phyloP scores from a whole-genome alignment of 805 yeast species.

The Starmerella etchellsii region DNA sequence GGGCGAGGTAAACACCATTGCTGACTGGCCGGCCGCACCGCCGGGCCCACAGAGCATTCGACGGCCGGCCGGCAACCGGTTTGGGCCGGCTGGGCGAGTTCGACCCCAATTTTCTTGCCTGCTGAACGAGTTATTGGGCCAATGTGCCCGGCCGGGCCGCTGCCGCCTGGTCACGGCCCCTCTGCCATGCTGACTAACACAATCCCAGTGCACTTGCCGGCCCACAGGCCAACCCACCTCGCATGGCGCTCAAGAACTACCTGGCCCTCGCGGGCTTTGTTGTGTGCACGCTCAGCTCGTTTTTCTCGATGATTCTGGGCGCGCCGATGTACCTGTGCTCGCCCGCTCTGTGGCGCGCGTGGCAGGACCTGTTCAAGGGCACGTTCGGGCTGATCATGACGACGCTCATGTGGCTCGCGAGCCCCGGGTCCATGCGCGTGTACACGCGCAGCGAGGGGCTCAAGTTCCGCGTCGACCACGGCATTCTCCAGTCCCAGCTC shows the following conservation, averaged over 20 bases:
- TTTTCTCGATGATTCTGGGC: slow-evolving; percentile 12
- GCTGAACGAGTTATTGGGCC: too few relatives aligned
- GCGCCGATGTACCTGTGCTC: slow-evolving; percentile 13
- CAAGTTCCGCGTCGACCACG: slow-evolving; percentile 6
- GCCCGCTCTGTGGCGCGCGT: slow-evolving; percentile 14
- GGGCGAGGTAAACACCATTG: too few relatives aligned
- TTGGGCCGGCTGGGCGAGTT: too few relatives aligned
- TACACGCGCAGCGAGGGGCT: slow-evolving; percentile 8
- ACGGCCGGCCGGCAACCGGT: too few relatives aligned
- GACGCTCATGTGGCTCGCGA: slow-evolving; percentile 6
- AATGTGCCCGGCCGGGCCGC: too few relatives aligned
- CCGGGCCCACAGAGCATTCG: too few relatives aligned
- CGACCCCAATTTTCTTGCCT: too few relatives aligned
- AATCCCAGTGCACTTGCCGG: too few relatives aligned
- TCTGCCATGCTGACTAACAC: too few relatives aligned
- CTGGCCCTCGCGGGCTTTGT: slow-evolving; percentile 10
- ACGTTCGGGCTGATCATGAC: slow-evolving; percentile 13
- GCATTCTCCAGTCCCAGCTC: slow-evolving; percentile 23
- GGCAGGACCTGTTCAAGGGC: slow-evolving; percentile 17
- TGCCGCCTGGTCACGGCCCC: too few relatives aligned
- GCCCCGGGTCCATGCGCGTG: slow-evolving; percentile 12
- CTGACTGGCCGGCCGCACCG: too few relatives aligned
- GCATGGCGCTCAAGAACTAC: slow-evolving; percentile 4
- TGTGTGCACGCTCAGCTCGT: slow-evolving; percentile 4
- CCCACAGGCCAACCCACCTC: too few relatives aligned